Percentiles rank a stretch among this genome's conserved stretches.
Evolutionary conservation across 257 asterid genomes (phyloP).

Genomic region (Vinca minor): DNA sequence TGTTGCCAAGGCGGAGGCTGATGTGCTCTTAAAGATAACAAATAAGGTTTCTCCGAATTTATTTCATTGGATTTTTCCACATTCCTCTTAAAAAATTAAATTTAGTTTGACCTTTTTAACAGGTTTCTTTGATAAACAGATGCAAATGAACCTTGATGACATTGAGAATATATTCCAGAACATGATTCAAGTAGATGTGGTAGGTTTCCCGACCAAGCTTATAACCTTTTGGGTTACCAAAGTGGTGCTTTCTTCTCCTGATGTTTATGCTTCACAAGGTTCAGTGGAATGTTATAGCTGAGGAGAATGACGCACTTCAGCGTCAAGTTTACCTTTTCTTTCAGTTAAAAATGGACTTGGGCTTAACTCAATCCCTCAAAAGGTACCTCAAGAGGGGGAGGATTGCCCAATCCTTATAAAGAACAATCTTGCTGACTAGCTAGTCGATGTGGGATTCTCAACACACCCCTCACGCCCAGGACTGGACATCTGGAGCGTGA

Average conservation of each 20-base stretch:
- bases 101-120: neutral
- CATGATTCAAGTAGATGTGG: constrained; percentile 76
- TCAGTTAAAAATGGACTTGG: no score
- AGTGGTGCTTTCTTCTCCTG: neutral
- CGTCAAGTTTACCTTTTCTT: neutral
- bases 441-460: no score
- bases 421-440: no score
- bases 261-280: neutral
- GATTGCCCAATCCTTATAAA: no score
- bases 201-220: constrained; percentile 21
- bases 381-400: no score
- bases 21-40: constrained; percentile 72
- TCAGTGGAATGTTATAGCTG: neutral
- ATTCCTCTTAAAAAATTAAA: neutral
- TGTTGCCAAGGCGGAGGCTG: constrained; percentile 80
- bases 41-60: constrained; percentile 52
- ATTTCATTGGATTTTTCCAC: constrained; percentile 9
- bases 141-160: constrained; percentile 59
- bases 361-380: no score
- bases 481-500: no score
- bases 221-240: neutral
- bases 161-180: constrained; percentile 40
- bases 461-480: no score
- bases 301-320: neutral
- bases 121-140: constrained; percentile 34